phyloP scores from a whole-genome alignment of 106 monocot species.

The Acanthochlamys bracteata region DNA sequence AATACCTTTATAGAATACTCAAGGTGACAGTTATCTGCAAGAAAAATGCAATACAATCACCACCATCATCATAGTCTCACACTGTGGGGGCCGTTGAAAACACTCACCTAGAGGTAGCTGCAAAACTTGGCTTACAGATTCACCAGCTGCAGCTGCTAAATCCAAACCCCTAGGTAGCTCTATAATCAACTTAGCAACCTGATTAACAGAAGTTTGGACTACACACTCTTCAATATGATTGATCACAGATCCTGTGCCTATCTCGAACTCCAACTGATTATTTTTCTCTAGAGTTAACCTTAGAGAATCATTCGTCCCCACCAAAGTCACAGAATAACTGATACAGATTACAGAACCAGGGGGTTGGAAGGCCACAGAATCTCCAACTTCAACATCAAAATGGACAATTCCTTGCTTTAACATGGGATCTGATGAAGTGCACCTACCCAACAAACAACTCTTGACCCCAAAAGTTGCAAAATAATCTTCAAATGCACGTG shows the following conservation, averaged over 20 bases:
- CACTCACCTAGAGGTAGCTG: slow-evolving; percentile 43
- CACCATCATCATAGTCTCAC: background rate
- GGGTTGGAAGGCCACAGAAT: slow-evolving; percentile 50
- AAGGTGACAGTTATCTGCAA: slow-evolving; percentile 53
- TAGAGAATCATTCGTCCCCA: slow-evolving; percentile 17
- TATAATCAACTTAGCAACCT: slow-evolving; percentile 50
- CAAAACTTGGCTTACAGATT: slow-evolving; percentile 33
- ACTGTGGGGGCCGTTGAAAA: background rate
- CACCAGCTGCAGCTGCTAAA: slow-evolving; percentile 65
- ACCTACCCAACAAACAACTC: slow-evolving; percentile 1
- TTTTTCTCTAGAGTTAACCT: slow-evolving; percentile 51
- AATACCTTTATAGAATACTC: slow-evolving; percentile 67
- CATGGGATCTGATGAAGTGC: slow-evolving; percentile 3
- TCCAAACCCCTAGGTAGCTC: slow-evolving; percentile 56
- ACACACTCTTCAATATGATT: slow-evolving; percentile 57
- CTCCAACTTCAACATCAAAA: slow-evolving; percentile 42
- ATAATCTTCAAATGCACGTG: slow-evolving; percentile 33
- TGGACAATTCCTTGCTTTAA: slow-evolving; percentile 17
- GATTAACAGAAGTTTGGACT: slow-evolving; percentile 61
- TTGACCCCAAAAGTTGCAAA: slow-evolving; percentile 20
- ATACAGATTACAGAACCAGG: slow-evolving; percentile 64
- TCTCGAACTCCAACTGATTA: slow-evolving; percentile 88
- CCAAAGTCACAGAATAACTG: slow-evolving; percentile 51
- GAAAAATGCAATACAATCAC: slow-evolving; percentile 1
- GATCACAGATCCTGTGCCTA: slow-evolving; percentile 70